Percentiles rank a stretch among this genome's conserved stretches.
Evolutionary conservation across 306 rosid genomes (phyloP).

Genomic region (Betula pendula): DNA sequence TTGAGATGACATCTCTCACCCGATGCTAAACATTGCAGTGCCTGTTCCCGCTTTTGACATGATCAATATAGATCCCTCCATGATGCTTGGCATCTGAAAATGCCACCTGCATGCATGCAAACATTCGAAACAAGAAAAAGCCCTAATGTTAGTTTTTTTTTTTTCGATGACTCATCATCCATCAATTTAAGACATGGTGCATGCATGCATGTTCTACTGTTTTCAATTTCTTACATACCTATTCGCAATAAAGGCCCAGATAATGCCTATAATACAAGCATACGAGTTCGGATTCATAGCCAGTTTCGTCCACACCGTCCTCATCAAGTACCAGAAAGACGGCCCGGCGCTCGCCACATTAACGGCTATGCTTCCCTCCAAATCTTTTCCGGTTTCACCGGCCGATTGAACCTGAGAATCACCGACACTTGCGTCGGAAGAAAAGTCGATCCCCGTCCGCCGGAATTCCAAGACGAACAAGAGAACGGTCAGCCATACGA

Average conservation of each 20-base stretch:
- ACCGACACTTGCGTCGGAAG: no score
- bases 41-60: constrained; percentile 91
- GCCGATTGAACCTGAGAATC: no score
- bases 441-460: constrained; percentile 41
- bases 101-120: constrained; percentile 92
- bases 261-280: constrained; percentile 70
- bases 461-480: constrained; percentile 73
- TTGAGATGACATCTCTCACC: constrained; percentile 44
- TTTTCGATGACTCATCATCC: no score
- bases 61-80: constrained; percentile 74
- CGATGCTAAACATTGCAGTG: constrained; percentile 94
- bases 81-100: constrained; percentile 67
- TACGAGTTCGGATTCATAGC: constrained; percentile 79
- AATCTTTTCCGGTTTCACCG: constrained; percentile 44
- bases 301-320: constrained; percentile 68
- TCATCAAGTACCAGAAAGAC: constrained; percentile 60
- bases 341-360: constrained; percentile 16
- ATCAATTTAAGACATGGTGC: neutral
- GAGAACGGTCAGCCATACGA: constrained; percentile 79
- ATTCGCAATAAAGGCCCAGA: constrained; percentile 79
- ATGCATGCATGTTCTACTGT: no score
- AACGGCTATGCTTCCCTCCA: constrained; percentile 34
- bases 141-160: no score
- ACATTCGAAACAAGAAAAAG: no score
- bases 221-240: constrained; percentile 47